A percentile compares a stretch with the other conserved stretches of the same genome.
Conservation (phyloP, 2,329 filamentous ascomycete species). For the Alternaria sp. region DNA sequence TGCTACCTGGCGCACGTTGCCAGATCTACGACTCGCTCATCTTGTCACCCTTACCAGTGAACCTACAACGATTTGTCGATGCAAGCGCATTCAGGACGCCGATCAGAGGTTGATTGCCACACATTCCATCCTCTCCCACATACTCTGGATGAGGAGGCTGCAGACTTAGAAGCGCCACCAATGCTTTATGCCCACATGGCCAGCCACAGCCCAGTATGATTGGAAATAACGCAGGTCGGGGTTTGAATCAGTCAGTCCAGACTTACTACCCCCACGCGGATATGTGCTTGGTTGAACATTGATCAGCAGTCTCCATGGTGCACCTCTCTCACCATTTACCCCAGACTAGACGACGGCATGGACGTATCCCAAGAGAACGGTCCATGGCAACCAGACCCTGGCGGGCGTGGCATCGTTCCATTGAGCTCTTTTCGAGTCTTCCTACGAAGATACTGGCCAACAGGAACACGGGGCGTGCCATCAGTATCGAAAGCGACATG, state of each 20-base stretch:
- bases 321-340: slow-evolving; percentile 3
- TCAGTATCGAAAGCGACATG: slow-evolving; percentile 15
- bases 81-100: neutral
- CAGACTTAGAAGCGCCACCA: slow-evolving; percentile 7
- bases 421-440: neutral
- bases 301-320: slow-evolving; percentile 3
- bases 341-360: slow-evolving; percentile 10
- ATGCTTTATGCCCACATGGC: neutral
- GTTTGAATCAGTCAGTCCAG: neutral
- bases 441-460: slow-evolving; percentile 10
- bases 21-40: neutral
- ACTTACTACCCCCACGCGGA: slow-evolving; percentile 12
- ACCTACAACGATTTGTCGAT: neutral
- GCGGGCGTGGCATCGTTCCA: slow-evolving; percentile 15
- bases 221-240: neutral
- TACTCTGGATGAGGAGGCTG: neutral
- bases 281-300: neutral
- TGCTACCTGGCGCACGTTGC: neutral
- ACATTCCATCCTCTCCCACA: neutral
- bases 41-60: neutral
- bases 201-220: slow-evolving; percentile 3
- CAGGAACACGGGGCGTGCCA: slow-evolving; percentile 20
- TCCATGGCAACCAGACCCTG: slow-evolving; percentile 23
- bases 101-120: neutral
- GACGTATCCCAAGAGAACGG: slow-evolving; percentile 24